Base-by-base conservation (phyloP, 2,329 filamentous ascomycete species). In the Fusarium pseudoanthophilum region DNA sequence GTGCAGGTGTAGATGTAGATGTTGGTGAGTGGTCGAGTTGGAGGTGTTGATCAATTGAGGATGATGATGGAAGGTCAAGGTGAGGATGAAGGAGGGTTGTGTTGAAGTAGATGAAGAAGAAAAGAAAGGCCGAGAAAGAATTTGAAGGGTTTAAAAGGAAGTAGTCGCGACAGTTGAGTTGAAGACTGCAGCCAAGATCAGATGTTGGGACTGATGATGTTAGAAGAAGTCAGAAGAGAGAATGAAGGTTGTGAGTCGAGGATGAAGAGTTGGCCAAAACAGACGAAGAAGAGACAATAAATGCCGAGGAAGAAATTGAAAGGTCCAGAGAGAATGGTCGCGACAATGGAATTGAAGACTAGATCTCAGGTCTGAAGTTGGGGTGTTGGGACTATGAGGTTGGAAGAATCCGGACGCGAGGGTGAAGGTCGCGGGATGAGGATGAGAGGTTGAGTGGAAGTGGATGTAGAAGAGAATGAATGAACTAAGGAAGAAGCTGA, bases 291-390 rank as follows among this genome's bases (percentile, higher is more conserved):
- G 30, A n/a, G n/a, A 21, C 34, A 16, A 16, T 4, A 36, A 28
- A 7, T 4, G 7, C 0, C 7, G 7, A 43, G 1, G 7, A 18
- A n/a, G 20, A 15, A 21, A 2, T 11, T 20, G 7, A 16, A 16
- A 26, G 18, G 7, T 1, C 7, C 4, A 9, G 11, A 26, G 14
- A 0, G 7, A 36, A 36, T n/a, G n/a, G 5, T 16, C 3, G 24
- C 11, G n/a, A n/a, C 24, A 21, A 5, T 3, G 2, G 10, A 28
- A 11, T 14, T 36, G 30, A 24, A 45, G 14, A 16, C 4, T 34
- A 16, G 5, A 14, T 4, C 4, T 2, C 13, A 34, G 11, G 5
- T 21, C 14, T 4, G 20, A 55, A 39, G 26, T 11, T 30, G 10
- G 11, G 30, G n/a, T n/a, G 13, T 42, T 9, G 8, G 10, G 30